Evolutionary conservation across 768 basidiomycete species (phyloP).

Genomic region (Favolaschia claudopus): DNA sequence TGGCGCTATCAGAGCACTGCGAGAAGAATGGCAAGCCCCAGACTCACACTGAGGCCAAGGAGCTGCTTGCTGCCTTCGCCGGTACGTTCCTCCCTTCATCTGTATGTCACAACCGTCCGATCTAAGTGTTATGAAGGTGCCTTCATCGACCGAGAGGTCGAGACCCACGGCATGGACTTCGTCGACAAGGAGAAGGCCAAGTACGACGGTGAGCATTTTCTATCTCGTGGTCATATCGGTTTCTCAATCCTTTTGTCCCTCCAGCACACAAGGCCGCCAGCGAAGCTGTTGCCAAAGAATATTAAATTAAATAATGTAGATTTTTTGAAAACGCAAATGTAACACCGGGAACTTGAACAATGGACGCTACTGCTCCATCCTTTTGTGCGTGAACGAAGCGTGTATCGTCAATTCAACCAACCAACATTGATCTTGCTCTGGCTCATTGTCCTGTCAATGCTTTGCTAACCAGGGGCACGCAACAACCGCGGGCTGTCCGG

Average conservation of each 20-base stretch:
- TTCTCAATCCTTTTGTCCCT: neutral
- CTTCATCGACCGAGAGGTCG: slow-evolving; percentile 52
- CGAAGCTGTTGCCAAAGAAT: slow-evolving; percentile 6
- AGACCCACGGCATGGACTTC: slow-evolving; percentile 62
- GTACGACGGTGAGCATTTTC: slow-evolving; percentile 36
- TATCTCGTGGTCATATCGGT: neutral
- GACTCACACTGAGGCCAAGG: slow-evolving; percentile 56
- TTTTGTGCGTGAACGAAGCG: too few relatives aligned
- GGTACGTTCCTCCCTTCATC: slow-evolving; percentile 55
- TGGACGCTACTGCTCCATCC: too few relatives aligned
- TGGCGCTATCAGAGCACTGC: too few relatives aligned
- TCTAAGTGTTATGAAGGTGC: too few relatives aligned
- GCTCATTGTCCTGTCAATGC: too few relatives aligned
- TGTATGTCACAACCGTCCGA: too few relatives aligned
- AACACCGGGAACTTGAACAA: too few relatives aligned
- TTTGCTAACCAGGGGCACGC: too few relatives aligned
- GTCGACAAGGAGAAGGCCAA: slow-evolving; percentile 54
- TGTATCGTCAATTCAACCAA: too few relatives aligned
- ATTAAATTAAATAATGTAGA: slow-evolving; percentile 9
- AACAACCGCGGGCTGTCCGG: too few relatives aligned
- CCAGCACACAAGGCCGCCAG: slow-evolving; percentile 25
- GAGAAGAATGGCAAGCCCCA: slow-evolving; percentile 49
- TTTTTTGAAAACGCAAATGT: slow-evolving; percentile 1
- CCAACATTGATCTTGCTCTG: too few relatives aligned
- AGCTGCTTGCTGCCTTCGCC: slow-evolving; percentile 54